Evolutionary conservation across 2,329 filamentous ascomycete genomes (phyloP).

Genomic region (Cryphonectria nitschkei): DNA sequence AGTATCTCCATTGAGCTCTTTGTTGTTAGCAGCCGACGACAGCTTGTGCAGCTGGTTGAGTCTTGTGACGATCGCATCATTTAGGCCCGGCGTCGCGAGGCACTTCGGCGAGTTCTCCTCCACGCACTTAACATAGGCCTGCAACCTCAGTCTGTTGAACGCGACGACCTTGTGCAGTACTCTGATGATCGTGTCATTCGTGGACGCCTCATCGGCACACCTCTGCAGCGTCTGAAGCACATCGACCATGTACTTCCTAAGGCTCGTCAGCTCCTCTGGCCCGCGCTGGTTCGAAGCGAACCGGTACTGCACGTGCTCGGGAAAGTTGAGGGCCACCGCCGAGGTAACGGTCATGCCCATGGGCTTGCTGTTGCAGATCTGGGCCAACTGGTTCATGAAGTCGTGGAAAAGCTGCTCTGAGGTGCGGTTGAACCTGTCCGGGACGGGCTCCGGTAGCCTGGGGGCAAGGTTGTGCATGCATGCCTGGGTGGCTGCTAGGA

Average conservation of each 20-base stretch:
- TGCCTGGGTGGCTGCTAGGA: slow-evolving; percentile 14
- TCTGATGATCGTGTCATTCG: background rate
- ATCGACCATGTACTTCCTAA: slow-evolving; percentile 21
- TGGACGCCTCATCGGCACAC: background rate
- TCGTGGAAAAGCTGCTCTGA: slow-evolving; percentile 31
- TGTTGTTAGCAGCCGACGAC: background rate
- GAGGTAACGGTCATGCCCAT: slow-evolving; percentile 35
- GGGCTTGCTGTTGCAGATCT: slow-evolving; percentile 36
- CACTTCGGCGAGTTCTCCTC: slow-evolving; percentile 12
- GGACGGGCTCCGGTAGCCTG: slow-evolving; percentile 5
- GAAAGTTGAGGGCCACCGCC: slow-evolving; percentile 32
- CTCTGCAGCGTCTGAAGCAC: slow-evolving; percentile 30
- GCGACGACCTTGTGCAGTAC: slow-evolving; percentile 29
- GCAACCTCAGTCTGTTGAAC: slow-evolving; percentile 30
- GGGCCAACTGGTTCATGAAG: slow-evolving; percentile 37
- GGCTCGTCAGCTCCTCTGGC: slow-evolving; percentile 9
- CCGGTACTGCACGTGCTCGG: slow-evolving; percentile 35
- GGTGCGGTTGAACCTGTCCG: slow-evolving; percentile 20
- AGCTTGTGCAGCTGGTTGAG: slow-evolving; percentile 10
- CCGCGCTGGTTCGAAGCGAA: slow-evolving; percentile 38
- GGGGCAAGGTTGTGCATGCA: slow-evolving; percentile 18
- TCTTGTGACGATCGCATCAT: background rate
- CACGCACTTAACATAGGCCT: slow-evolving; percentile 25
- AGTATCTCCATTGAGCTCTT: background rate
- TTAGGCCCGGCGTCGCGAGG: slow-evolving; percentile 1